phyloP scores from a whole-genome alignment of 768 basidiomycete species.

The Collybia sordida region DNA sequence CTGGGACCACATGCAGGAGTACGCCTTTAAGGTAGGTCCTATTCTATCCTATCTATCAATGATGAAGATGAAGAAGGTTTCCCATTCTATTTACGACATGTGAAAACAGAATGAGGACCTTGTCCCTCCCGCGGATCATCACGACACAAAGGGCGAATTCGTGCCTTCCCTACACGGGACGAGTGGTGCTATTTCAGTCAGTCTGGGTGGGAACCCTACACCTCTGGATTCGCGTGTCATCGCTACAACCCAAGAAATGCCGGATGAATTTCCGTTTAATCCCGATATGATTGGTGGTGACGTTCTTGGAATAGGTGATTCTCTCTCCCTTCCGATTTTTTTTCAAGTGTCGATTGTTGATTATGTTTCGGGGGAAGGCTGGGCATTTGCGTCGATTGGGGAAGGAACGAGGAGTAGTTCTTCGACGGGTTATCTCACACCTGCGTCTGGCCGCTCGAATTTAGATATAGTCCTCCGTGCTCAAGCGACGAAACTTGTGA shows the following conservation, averaged over 20 bases:
- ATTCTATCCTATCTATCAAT: conserved; percentile 1
- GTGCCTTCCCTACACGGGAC: conserved; percentile 29
- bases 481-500: conserved; percentile 13
- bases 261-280: conserved; percentile 32
- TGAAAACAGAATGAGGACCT: conserved; percentile 20
- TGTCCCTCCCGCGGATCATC: conserved; percentile 26
- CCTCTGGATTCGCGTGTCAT: conserved; percentile 29
- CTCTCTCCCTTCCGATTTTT: background rate
- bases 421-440: conserved; percentile 29
- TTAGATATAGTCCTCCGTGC: conserved; percentile 26
- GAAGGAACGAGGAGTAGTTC: conserved; percentile 25
- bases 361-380: background rate
- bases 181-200: conserved; percentile 25
- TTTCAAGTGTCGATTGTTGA: no score
- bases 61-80: background rate
- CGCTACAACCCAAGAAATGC: conserved; percentile 26
- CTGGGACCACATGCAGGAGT: conserved; percentile 28
- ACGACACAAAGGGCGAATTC: conserved; percentile 30
- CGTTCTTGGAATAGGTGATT: conserved; percentile 33
- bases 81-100: background rate
- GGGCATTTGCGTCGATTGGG: conserved; percentile 15
- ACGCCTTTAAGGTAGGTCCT: conserved; percentile 22
- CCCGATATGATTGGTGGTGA: conserved; percentile 39
- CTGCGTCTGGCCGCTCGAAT: conserved; percentile 25
- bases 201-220: conserved; percentile 22